A percentile compares a stretch with the other conserved stretches of the same genome.
phyloP scores from a whole-genome alignment of 2,329 filamentous ascomycete genomes.

The Myriosclerotinia scirpicola region DNA sequence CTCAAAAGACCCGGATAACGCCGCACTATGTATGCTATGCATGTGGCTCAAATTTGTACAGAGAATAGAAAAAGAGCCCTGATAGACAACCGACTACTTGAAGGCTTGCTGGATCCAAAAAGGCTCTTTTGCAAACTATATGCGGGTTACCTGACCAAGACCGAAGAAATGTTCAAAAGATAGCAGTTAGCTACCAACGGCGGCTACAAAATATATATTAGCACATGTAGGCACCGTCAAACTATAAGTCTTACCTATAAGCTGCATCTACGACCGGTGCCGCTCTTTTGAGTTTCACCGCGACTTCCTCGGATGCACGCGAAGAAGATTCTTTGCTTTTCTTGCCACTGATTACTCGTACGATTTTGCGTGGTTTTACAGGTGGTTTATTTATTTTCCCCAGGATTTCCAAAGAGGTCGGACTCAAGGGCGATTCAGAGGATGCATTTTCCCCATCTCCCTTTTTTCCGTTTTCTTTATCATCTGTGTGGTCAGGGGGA shows the following conservation, averaged over 20 bases:
- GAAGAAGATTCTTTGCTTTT: slow-evolving; percentile 33
- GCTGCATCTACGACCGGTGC: slow-evolving; percentile 45
- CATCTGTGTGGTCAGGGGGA: slow-evolving; percentile 10
- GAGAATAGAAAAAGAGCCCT: slow-evolving; percentile 26
- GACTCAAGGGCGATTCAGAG: slow-evolving; percentile 30
- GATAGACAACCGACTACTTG: slow-evolving; percentile 35
- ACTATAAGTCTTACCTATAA: slow-evolving; percentile 39
- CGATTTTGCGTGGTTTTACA: slow-evolving; percentile 26
- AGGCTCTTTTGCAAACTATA: slow-evolving; percentile 35
- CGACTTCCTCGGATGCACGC: slow-evolving; percentile 40
- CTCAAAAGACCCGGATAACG: slow-evolving; percentile 18
- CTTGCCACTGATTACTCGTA: slow-evolving; percentile 27
- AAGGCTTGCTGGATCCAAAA: slow-evolving; percentile 30
- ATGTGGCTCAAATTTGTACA: slow-evolving; percentile 25
- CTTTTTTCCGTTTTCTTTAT: slow-evolving; percentile 16
- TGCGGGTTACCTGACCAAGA: slow-evolving; percentile 25
- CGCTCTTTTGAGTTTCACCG: slow-evolving; percentile 39
- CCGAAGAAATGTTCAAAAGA: background rate
- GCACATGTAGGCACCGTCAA: slow-evolving; percentile 27
- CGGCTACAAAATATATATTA: slow-evolving; percentile 36
- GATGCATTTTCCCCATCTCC: slow-evolving; percentile 4
- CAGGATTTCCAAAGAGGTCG: slow-evolving; percentile 37
- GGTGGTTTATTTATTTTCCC: slow-evolving; percentile 31
- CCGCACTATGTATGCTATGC: slow-evolving; percentile 20
- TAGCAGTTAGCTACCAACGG: slow-evolving; percentile 42